Conservation (phyloP, 805 yeast genomes). For the Kluyveromyces starmeri region DNA sequence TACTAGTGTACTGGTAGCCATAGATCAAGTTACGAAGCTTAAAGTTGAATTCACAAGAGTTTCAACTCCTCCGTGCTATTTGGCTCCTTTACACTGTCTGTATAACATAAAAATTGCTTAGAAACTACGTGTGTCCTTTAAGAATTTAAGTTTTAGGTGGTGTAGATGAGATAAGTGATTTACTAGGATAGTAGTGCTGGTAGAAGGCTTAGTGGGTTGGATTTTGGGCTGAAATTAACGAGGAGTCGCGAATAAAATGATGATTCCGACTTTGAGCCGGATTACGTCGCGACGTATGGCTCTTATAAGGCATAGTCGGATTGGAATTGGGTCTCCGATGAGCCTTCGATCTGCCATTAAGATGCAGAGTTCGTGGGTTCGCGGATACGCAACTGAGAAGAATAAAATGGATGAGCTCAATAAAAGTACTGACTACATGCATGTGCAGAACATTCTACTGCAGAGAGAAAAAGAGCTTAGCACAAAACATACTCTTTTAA, state of each 20-base stretch:
- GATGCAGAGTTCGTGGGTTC: background rate
- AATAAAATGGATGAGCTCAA: slow-evolving; percentile 13
- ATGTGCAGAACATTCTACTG: slow-evolving; percentile 14
- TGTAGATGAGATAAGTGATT: no score
- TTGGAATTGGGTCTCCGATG: slow-evolving; percentile 2
- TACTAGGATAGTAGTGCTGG: no score
- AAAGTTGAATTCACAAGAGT: no score
- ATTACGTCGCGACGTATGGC: background rate
- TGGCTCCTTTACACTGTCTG: no score
- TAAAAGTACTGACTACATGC: slow-evolving; percentile 18
- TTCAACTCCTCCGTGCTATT: no score
- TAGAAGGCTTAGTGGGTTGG: no score
- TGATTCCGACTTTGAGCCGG: background rate
- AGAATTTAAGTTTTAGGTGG: no score
- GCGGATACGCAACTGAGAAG: slow-evolving; percentile 5
- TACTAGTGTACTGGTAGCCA: no score
- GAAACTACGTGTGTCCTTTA: no score
- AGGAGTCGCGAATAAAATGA: background rate
- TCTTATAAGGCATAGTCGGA: background rate
- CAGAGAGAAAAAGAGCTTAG: slow-evolving; percentile 17
- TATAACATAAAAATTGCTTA: no score
- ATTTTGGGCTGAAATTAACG: no score
- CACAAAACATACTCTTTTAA: slow-evolving; percentile 33
- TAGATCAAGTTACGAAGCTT: no score
- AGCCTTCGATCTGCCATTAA: background rate